Conservation (phyloP, 768 basidiomycete genomes). For the Tephrocybe sp. region DNA sequence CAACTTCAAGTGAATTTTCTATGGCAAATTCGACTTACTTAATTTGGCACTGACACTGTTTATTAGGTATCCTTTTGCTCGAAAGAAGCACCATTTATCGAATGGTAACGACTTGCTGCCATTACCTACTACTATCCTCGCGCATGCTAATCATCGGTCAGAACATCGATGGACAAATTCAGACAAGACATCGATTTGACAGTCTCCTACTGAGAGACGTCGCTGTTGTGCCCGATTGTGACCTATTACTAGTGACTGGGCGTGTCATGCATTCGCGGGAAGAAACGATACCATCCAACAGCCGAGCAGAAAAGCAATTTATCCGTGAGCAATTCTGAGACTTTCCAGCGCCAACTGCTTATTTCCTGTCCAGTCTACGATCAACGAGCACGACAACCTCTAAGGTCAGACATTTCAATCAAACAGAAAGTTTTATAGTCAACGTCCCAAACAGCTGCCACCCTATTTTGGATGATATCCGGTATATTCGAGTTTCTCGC, state of each 20-base stretch:
- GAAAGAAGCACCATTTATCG: slow-evolving; percentile 13
- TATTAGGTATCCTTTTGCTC: slow-evolving; percentile 13
- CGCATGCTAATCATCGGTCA: neutral
- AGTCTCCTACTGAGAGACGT: slow-evolving; percentile 12
- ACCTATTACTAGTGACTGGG: slow-evolving; percentile 11
- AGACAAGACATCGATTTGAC: slow-evolving; percentile 5
- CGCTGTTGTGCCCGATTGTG: slow-evolving; percentile 7
- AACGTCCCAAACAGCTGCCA: neutral
- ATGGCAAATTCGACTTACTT: neutral
- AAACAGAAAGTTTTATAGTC: neutral
- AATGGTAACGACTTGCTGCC: slow-evolving; percentile 9
- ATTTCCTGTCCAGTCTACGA: slow-evolving; percentile 9
- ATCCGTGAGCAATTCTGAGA: slow-evolving; percentile 10
- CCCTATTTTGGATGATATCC: slow-evolving; percentile 12
- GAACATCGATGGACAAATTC: slow-evolving; percentile 11
- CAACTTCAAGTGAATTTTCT: neutral
- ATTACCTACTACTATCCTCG: neutral
- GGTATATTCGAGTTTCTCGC: slow-evolving; percentile 4
- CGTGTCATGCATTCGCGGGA: slow-evolving; percentile 2
- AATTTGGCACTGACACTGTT: neutral
- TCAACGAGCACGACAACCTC: neutral
- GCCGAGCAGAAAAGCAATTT: slow-evolving; percentile 17
- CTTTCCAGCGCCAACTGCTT: neutral
- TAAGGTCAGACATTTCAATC: slow-evolving; percentile 1
- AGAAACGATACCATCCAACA: slow-evolving; percentile 5